These are phyloP conservation scores for Zopfochytrium polystomum DNA, from an alignment of 371 early-diverging fungal genomes.

Conservation along the genomic window DNA sequence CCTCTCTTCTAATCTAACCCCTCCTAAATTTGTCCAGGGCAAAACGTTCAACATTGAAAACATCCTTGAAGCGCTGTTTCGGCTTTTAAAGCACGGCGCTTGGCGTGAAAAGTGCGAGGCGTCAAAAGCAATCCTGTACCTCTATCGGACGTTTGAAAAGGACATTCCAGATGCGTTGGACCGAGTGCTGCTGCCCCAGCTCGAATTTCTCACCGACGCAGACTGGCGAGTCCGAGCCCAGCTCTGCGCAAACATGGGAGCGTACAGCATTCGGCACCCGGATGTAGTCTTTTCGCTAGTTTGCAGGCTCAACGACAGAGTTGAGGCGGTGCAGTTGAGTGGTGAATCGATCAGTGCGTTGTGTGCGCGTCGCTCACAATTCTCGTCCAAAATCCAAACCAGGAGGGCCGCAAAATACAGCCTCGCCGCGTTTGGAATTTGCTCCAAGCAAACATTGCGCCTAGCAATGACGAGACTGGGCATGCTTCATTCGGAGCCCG, in stretches of 20 bases:
- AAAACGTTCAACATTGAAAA: slow-evolving; percentile 34
- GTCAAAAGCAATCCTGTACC: slow-evolving; percentile 34
- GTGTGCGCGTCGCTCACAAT: not conserved
- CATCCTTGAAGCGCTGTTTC: slow-evolving; percentile 32
- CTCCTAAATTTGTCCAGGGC: too few species aligned
- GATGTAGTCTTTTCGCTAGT: slow-evolving; percentile 35
- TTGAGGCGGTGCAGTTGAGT: slow-evolving; percentile 30
- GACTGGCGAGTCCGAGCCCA: slow-evolving; percentile 42
- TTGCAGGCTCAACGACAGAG: slow-evolving; percentile 30
- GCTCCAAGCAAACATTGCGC: slow-evolving; percentile 30
- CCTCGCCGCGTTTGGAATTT: slow-evolving; percentile 36
- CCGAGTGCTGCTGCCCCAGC: slow-evolving; percentile 35
- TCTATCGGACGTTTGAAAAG: slow-evolving; percentile 35
- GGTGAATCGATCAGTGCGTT: not conserved
- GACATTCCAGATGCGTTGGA: slow-evolving; percentile 38
- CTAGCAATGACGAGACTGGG: slow-evolving; percentile 29
- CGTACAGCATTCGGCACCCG: slow-evolving; percentile 34
- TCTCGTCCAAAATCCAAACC: not conserved
- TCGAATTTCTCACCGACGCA: slow-evolving; percentile 35
- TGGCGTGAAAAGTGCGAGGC: slow-evolving; percentile 44
- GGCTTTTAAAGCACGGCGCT: slow-evolving; percentile 28
- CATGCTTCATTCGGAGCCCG: too few species aligned
- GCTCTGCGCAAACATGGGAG: slow-evolving; percentile 33
- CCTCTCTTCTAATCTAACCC: too few species aligned
- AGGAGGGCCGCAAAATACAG: slow-evolving; percentile 27